phyloP scores from a whole-genome alignment of 176 grass and related monocot species.

The Musa itinerans region DNA sequence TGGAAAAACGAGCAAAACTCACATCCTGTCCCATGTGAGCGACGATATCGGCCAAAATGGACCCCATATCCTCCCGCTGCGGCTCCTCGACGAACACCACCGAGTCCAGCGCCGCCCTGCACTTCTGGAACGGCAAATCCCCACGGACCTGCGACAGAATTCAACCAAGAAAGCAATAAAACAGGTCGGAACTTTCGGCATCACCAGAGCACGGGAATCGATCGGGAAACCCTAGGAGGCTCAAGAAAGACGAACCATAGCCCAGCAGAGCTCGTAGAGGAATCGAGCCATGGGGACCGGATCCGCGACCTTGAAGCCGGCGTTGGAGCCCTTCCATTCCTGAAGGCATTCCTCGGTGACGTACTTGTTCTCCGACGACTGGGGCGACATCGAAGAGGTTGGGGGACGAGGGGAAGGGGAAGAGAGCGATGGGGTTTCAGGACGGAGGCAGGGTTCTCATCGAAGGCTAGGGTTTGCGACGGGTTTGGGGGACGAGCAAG shows the following conservation, averaged over 20 bases:
- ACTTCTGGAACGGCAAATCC: conserved; percentile 72
- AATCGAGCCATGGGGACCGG: conserved; percentile 84
- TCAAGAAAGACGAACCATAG: conserved; percentile 35
- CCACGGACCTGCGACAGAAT: conserved; percentile 47
- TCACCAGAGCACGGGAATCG: background rate
- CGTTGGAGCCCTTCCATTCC: conserved; percentile 74
- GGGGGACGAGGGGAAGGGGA: background rate
- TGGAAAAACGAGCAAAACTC: conserved; percentile 22
- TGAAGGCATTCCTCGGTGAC: conserved; percentile 72
- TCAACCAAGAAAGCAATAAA: background rate
- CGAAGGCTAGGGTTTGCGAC: background rate
- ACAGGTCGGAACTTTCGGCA: conserved; percentile 1
- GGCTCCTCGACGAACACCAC: conserved; percentile 66
- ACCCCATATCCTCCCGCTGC: conserved; percentile 46
- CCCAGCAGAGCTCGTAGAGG: conserved; percentile 98
- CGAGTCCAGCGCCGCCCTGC: conserved; percentile 61
- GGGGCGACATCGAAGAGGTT: conserved; percentile 22
- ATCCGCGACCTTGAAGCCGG: conserved; percentile 50
- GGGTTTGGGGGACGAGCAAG: conserved; percentile 5
- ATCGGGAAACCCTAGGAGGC: conserved; percentile 1
- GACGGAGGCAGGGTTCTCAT: conserved; percentile 22
- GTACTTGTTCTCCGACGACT: conserved; percentile 57
- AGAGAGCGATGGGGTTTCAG: background rate
- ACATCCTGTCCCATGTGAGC: conserved; percentile 95
- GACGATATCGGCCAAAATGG: conserved; percentile 77